Conservation (phyloP, 495 filamentous ascomycete genomes). For the Paragyromitra xinjiangensis region DNA sequence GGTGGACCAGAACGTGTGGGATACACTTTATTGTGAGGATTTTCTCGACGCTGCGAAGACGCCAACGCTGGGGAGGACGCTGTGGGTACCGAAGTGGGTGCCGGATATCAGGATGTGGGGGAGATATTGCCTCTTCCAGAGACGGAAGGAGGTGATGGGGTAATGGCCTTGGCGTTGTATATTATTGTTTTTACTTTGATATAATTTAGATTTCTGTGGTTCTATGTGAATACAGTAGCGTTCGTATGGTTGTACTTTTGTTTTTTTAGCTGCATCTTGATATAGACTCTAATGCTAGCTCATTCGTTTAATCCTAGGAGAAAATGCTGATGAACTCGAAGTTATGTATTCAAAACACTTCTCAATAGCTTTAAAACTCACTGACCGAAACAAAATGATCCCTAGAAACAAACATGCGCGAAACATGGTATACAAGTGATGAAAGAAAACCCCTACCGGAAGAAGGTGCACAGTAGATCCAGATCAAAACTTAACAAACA, state of each 20-base stretch:
- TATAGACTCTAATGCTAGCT: background rate
- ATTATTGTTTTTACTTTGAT: background rate
- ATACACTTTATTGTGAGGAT: slow-evolving; percentile 72
- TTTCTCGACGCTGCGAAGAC: slow-evolving; percentile 86
- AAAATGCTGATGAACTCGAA: background rate
- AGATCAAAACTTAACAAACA: no score
- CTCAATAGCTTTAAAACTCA: no score
- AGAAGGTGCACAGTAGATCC: no score
- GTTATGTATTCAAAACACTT: no score
- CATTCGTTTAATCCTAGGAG: background rate
- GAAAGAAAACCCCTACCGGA: background rate
- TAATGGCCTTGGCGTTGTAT: background rate
- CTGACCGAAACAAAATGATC: no score
- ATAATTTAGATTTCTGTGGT: slow-evolving; percentile 1
- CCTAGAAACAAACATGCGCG: no score
- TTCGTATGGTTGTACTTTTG: background rate
- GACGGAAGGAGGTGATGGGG: slow-evolving; percentile 2
- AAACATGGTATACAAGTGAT: background rate
- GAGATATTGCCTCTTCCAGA: slow-evolving; percentile 53
- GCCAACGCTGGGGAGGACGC: slow-evolving; percentile 73
- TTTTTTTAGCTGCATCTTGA: background rate
- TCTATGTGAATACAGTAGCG: background rate
- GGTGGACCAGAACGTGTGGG: slow-evolving; percentile 74
- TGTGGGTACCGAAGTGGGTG: slow-evolving; percentile 75
- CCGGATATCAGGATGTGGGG: slow-evolving; percentile 52